These are phyloP conservation scores for Trichosporon sp. DNA, from an alignment of 1,284 basidiomycete genomes.

Conservation along the genomic window DNA sequence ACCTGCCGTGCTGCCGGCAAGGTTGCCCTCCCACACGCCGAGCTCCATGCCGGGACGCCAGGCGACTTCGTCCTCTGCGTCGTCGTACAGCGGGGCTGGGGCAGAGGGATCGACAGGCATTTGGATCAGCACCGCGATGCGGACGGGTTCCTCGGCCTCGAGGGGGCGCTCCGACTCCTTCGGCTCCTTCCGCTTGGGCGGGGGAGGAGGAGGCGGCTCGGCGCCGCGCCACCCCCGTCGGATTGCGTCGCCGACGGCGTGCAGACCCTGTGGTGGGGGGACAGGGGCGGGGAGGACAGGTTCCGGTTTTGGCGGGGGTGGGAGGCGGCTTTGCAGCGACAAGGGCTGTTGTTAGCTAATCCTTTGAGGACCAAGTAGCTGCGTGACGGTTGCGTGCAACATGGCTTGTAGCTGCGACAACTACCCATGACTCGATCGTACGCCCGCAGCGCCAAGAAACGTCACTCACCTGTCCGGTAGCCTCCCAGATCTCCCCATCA, in stretches of 20 bases:
- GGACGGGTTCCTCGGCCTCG: constrained; percentile 37
- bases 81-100: constrained; percentile 21
- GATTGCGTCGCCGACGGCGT: background rate
- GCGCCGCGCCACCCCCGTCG: background rate
- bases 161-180: constrained; percentile 19
- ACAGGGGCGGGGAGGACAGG: background rate
- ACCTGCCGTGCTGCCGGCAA: background rate
- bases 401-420: no score
- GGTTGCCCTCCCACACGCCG: constrained; percentile 47
- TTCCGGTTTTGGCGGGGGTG: background rate
- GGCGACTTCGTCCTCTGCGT: constrained; percentile 41
- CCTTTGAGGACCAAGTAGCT: no score
- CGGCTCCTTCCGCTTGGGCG: constrained; percentile 12
- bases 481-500: background rate
- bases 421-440: no score
- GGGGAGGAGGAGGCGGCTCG: background rate
- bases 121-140: constrained; percentile 45
- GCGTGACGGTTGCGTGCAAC: no score
- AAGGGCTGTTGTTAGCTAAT: constrained; percentile 28
- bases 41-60: constrained; percentile 53
- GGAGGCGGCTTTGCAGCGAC: constrained; percentile 23
- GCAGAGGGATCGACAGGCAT: constrained; percentile 38
- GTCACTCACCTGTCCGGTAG: constrained; percentile 12
- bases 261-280: constrained; percentile 7
- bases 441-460: no score